phyloP scores from a whole-genome alignment of 73 alveolate species.

The Paramecium sonneborni region DNA sequence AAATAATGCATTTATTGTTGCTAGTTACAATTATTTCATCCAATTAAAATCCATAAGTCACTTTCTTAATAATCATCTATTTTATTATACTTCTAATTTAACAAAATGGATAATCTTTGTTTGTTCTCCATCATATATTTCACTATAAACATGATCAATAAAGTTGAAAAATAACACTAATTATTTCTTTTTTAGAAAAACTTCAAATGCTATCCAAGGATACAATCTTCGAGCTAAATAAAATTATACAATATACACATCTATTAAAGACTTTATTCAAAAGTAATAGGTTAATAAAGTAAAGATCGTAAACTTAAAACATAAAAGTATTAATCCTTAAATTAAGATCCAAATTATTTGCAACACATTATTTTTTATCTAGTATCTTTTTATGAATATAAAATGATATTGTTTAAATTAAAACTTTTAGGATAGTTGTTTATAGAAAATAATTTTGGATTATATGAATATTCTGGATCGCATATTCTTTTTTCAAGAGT shows the following conservation, averaged over 20 bases:
- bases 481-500: background rate
- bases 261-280: background rate
- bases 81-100: background rate
- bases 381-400: background rate
- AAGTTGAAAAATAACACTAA: background rate
- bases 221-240: conserved; percentile 4
- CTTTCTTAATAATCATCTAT: background rate
- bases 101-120: background rate
- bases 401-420: background rate
- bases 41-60: conserved; percentile 45
- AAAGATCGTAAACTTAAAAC: background rate
- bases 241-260: background rate
- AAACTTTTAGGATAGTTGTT: background rate
- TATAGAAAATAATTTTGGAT: background rate
- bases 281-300: conserved; percentile 13
- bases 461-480: background rate
- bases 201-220: conserved; percentile 55
- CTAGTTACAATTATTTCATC: conserved; percentile 42
- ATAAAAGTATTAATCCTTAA: background rate
- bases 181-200: background rate
- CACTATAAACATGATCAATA: conserved; percentile 49
- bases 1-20: background rate
- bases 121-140: background rate
- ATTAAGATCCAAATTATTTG: background rate
- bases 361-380: background rate